A percentile compares a stretch with the other conserved stretches of the same genome.
Conservation (phyloP, 176 grass and related monocot genomes). For the Eremochloa ophiuroides region DNA sequence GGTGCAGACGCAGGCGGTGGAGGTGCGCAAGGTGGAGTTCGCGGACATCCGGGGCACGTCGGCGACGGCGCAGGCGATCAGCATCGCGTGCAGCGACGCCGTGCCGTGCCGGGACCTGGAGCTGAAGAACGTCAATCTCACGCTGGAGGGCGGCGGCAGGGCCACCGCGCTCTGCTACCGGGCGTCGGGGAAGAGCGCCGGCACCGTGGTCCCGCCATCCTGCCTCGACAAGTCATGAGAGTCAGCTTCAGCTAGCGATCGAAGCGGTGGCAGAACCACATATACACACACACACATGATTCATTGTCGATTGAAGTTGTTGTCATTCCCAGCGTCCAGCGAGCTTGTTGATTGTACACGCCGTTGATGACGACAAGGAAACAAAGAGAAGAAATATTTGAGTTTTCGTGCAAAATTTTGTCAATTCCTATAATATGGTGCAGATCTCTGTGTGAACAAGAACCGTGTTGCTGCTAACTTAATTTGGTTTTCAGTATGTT, state of each 20-base stretch:
- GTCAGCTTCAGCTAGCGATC: not conserved
- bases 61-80: slow-evolving; percentile 49
- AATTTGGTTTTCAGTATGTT: not conserved
- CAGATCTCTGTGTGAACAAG: not conserved
- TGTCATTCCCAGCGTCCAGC: not conserved
- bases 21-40: slow-evolving; percentile 52
- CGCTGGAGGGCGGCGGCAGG: slow-evolving; percentile 31
- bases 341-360: not conserved
- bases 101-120: slow-evolving; percentile 49
- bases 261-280: not conserved
- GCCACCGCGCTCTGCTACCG: slow-evolving; percentile 44
- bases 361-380: not conserved
- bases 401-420: not conserved
- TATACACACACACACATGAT: not conserved
- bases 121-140: slow-evolving; percentile 50
- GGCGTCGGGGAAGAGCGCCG: slow-evolving; percentile 45
- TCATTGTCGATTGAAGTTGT: not conserved
- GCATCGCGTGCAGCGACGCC: slow-evolving; percentile 59
- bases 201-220: slow-evolving; percentile 39
- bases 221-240: slow-evolving; percentile 24
- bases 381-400: not conserved
- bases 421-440: no score
- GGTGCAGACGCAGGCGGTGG: slow-evolving; percentile 52
- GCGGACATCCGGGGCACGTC: slow-evolving; percentile 52
- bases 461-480: not conserved